Evolutionary conservation across 1,284 basidiomycete species (phyloP).

Genomic region (Puccinia novopanici): DNA sequence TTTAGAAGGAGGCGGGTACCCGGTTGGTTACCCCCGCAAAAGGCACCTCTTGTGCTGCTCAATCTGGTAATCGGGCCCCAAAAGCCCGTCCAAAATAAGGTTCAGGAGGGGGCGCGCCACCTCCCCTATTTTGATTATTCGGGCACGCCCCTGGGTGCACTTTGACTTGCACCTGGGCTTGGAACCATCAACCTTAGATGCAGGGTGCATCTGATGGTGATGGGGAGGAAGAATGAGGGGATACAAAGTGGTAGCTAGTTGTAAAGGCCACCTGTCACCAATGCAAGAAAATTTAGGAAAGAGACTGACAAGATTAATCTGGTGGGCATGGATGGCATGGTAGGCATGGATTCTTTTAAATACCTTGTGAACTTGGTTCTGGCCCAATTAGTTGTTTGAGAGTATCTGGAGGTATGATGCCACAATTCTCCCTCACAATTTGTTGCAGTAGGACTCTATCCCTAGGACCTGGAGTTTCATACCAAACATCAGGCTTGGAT

Average conservation of each 20-base stretch:
- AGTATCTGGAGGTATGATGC: constrained; percentile 69
- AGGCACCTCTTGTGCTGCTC: no score
- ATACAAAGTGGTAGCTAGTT: constrained; percentile 69
- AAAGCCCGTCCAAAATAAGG: no score
- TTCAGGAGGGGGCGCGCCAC: no score
- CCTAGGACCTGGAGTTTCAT: constrained; percentile 55
- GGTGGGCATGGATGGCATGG: no score
- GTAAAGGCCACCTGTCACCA: constrained; percentile 66
- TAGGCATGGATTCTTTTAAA: constrained; percentile 83
- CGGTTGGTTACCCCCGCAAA: no score
- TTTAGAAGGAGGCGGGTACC: no score
- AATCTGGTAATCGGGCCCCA: no score
- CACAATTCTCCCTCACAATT: constrained; percentile 82
- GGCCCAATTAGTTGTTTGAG: constrained; percentile 79
- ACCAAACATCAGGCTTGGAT: no score
- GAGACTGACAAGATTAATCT: constrained; percentile 73
- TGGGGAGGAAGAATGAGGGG: constrained; percentile 65
- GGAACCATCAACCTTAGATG: constrained; percentile 70
- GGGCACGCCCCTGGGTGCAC: no score
- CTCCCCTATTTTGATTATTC: no score
- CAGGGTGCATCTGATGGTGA: constrained; percentile 71
- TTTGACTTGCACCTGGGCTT: no score
- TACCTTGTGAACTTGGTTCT: constrained; percentile 69
- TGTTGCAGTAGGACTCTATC: constrained; percentile 91
- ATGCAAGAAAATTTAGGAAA: not conserved